A percentile compares a stretch with the other conserved stretches of the same genome.
Evolutionary conservation across 139 green algal species (phyloP).

Genomic region (Coelastrella sp.): DNA sequence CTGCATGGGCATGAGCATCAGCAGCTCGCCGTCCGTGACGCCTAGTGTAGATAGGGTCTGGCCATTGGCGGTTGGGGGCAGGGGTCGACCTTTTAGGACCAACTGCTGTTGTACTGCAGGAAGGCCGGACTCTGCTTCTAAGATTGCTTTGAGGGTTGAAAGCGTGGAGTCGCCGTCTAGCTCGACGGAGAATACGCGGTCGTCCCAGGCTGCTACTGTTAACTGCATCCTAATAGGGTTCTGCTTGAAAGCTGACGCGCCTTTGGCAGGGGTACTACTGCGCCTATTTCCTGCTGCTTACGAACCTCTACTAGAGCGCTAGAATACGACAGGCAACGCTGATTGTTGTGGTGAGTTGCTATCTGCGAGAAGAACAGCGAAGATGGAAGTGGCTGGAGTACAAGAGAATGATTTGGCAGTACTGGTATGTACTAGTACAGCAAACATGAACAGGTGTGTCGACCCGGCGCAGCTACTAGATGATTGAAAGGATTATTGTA

Average conservation of each 20-base stretch:
- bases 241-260: too few species aligned
- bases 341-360: too few species aligned
- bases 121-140: constrained; percentile 84
- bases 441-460: too few species aligned
- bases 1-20: constrained; percentile 63
- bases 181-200: constrained; percentile 70
- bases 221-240: constrained; percentile 63
- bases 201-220: constrained; percentile 61
- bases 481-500: neutral
- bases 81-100: constrained; percentile 60
- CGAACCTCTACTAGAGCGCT: too few species aligned
- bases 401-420: too few species aligned
- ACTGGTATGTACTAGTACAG: too few species aligned
- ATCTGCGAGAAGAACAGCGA: too few species aligned
- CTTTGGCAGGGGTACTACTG: too few species aligned
- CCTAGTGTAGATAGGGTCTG: constrained; percentile 61
- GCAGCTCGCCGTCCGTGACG: constrained; percentile 72
- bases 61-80: constrained; percentile 52
- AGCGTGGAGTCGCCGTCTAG: constrained; percentile 71
- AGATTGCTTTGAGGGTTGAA: constrained; percentile 80
- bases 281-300: too few species aligned
- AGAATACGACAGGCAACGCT: too few species aligned
- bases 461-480: neutral
- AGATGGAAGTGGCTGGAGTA: too few species aligned
- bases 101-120: constrained; percentile 69